A percentile compares a stretch with the other conserved stretches of the same genome.
Evolutionary conservation across 2,329 filamentous ascomycete species (phyloP).

Genomic region (Aureobasidium sp.): DNA sequence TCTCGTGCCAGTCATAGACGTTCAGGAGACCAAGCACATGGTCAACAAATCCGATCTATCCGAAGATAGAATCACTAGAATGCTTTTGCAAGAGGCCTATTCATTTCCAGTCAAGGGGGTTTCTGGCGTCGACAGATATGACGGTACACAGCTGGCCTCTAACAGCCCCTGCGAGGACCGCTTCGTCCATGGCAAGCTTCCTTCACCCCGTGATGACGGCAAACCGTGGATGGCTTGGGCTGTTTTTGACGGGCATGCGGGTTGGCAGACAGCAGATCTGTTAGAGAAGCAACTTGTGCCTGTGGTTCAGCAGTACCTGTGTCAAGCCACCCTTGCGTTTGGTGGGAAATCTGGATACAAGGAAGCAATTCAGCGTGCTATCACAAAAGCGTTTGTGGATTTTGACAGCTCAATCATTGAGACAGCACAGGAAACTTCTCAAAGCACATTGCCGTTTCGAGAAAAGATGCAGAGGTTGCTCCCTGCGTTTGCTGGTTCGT

Average conservation of each 20-base stretch:
- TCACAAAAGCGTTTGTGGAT: slow-evolving; percentile 31
- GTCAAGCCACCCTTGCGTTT: slow-evolving; percentile 15
- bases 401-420: slow-evolving; percentile 31
- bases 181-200: not conserved
- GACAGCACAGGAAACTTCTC: not conserved
- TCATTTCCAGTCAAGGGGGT: not conserved
- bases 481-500: slow-evolving; percentile 47
- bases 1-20: not conserved
- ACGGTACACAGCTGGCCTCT: slow-evolving; percentile 2
- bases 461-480: slow-evolving; percentile 20
- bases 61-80: not conserved
- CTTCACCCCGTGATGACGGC: not conserved
- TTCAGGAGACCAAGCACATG: not conserved
- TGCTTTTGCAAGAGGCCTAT: not conserved
- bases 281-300: slow-evolving; percentile 19
- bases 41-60: not conserved
- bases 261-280: slow-evolving; percentile 21
- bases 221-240: slow-evolving; percentile 27
- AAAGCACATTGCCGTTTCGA: not conserved
- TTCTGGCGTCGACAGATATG: not conserved
- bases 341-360: slow-evolving; percentile 19
- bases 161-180: slow-evolving; percentile 12
- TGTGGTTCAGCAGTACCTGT: slow-evolving; percentile 17
- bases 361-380: slow-evolving; percentile 24
- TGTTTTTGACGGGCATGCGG: slow-evolving; percentile 35